phyloP scores from a whole-genome alignment of 495 filamentous ascomycete species.

The Annulohypoxylon stygium region DNA sequence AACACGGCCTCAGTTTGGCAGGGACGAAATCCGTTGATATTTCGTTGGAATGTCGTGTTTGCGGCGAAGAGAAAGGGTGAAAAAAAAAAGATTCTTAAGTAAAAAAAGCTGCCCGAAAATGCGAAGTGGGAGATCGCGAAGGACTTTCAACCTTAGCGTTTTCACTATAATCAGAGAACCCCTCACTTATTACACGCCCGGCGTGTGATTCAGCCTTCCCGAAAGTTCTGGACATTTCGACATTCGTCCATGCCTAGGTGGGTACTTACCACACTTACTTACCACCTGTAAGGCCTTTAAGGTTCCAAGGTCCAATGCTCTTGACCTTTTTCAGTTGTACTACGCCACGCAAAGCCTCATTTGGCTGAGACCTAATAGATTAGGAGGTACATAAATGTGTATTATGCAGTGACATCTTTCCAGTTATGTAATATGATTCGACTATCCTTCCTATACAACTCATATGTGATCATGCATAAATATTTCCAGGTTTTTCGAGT shows the following conservation, averaged over 20 bases:
- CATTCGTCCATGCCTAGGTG: constrained; percentile 14
- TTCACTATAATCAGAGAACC: constrained; percentile 20
- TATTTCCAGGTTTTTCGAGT: constrained; percentile 5
- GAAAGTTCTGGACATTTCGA: constrained; percentile 49
- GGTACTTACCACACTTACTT: background rate
- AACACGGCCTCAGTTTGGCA: constrained; percentile 22
- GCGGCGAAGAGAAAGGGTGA: constrained; percentile 28
- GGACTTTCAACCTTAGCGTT: constrained; percentile 45
- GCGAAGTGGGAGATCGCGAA: constrained; percentile 45
- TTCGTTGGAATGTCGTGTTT: constrained; percentile 41
- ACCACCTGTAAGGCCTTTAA: constrained; percentile 18
- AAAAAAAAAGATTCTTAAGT: constrained; percentile 35
- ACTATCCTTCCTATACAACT: background rate
- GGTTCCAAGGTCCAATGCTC: background rate
- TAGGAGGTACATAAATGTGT: background rate
- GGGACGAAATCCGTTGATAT: constrained; percentile 24
- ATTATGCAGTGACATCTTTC: background rate
- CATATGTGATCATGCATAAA: background rate
- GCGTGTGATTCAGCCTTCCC: constrained; percentile 15
- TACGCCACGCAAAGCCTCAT: constrained; percentile 13
- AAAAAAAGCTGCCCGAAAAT: constrained; percentile 53
- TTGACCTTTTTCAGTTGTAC: background rate
- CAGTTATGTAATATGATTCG: background rate
- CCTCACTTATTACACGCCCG: constrained; percentile 42
- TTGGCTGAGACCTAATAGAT: background rate